Conservation (phyloP, 1,139 yeast species). For the Pichia sp. region DNA sequence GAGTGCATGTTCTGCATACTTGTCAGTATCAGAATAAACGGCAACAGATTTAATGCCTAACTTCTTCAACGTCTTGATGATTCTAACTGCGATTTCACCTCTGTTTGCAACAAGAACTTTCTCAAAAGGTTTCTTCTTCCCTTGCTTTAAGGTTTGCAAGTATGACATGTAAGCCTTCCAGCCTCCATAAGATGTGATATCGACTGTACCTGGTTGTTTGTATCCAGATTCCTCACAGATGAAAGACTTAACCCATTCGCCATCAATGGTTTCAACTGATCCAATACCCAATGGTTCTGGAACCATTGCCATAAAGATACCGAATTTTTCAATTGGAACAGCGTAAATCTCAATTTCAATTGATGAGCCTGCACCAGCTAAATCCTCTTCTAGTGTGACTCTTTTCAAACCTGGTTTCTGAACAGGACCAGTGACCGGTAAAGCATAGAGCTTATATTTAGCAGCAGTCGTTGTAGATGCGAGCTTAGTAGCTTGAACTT, state of each 20-base stretch:
- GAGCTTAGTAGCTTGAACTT: slow-evolving; percentile 71
- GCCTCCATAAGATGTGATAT: slow-evolving; percentile 80
- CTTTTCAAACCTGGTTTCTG: slow-evolving; percentile 86
- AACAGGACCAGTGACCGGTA: slow-evolving; percentile 75
- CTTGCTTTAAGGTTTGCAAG: slow-evolving; percentile 18
- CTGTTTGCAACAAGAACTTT: slow-evolving; percentile 91
- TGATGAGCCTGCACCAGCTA: slow-evolving; percentile 40
- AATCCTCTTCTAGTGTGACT: slow-evolving; percentile 32
- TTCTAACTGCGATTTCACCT: slow-evolving; percentile 96
- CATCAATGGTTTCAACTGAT: slow-evolving; percentile 70
- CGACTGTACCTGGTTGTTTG: slow-evolving; percentile 58
- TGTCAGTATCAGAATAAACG: slow-evolving; percentile 84
- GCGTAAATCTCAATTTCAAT: slow-evolving; percentile 78
- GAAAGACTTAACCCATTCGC: slow-evolving; percentile 84
- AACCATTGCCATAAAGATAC: slow-evolving; percentile 75
- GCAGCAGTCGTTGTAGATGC: slow-evolving; percentile 61
- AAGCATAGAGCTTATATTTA: slow-evolving; percentile 72
- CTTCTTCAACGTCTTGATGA: slow-evolving; percentile 79
- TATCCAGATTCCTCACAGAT: slow-evolving; percentile 91
- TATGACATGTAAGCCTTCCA: slow-evolving; percentile 65
- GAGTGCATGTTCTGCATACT: slow-evolving; percentile 77
- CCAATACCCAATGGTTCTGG: slow-evolving; percentile 97
- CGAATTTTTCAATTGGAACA: slow-evolving; percentile 70
- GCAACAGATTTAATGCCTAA: slow-evolving; percentile 75
- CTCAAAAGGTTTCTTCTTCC: slow-evolving; percentile 55